phyloP scores from a whole-genome alignment of 208 protist genomes.

The Leishmania mexicana region DNA sequence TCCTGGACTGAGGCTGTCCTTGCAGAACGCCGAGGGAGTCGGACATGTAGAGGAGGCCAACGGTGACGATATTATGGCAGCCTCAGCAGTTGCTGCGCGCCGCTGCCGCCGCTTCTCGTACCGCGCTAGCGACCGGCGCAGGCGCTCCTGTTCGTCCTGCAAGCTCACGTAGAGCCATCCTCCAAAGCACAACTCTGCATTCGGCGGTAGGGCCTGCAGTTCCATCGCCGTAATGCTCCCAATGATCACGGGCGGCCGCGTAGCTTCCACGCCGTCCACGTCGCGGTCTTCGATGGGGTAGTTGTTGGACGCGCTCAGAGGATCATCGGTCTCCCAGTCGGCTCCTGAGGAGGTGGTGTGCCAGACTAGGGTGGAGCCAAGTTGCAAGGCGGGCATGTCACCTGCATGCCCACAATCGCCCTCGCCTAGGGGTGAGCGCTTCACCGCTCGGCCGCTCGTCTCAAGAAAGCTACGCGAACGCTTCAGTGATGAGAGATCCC shows the following conservation, averaged over 20 bases:
- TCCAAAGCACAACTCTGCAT: slow-evolving; percentile 66
- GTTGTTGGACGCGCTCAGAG: slow-evolving; percentile 38
- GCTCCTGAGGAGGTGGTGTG: neutral
- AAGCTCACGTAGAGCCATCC: slow-evolving; percentile 66
- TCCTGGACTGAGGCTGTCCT: neutral
- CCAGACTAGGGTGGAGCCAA: slow-evolving; percentile 3
- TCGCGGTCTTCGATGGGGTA: slow-evolving; percentile 45
- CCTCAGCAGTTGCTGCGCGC: slow-evolving; percentile 4
- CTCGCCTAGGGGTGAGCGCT: neutral
- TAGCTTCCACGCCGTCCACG: slow-evolving; percentile 20
- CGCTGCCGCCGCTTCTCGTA: slow-evolving; percentile 23
- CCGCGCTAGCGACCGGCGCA: slow-evolving; percentile 37
- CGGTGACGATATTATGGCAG: neutral
- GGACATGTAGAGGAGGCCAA: neutral
- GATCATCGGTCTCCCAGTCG: slow-evolving; percentile 7
- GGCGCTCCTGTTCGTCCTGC: slow-evolving; percentile 61
- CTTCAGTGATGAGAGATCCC: neutral
- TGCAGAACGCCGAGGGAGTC: neutral
- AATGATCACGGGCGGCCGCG: slow-evolving; percentile 50
- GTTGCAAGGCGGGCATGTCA: slow-evolving; percentile 7
- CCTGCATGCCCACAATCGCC: neutral
- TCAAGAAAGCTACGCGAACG: neutral
- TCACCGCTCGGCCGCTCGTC: neutral
- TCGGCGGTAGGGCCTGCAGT: slow-evolving; percentile 48
- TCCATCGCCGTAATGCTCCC: slow-evolving; percentile 57